Base-by-base conservation (phyloP, 495 filamentous ascomycete genomes). In the Polyplosphaeria fusca region DNA sequence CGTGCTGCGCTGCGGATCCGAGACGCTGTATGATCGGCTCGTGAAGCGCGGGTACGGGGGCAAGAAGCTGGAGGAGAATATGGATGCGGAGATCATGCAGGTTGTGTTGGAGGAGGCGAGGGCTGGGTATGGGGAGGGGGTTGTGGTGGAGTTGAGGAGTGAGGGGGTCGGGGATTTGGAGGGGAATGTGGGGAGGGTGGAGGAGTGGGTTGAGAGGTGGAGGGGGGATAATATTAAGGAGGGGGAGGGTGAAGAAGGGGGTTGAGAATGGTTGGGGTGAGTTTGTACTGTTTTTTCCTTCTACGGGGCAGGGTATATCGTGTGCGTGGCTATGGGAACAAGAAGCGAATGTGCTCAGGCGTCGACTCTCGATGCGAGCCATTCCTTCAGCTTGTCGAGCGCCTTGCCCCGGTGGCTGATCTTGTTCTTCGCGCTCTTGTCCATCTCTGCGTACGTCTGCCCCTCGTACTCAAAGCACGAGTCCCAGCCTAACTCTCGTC, bases 81-180 rank as follows among this genome's bases (percentile, higher is more conserved):
- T 99, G 32, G 94, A 97, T 73, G 84, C 88, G 25, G 94, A 99
- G 76, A 99, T 99, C 67, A 96, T 97, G 83, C 86, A 95, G 62
- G 86, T 96, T 49, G 75, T 99, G 25, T 71, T 94, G 5, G 86
- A 96, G 54, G 94, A 99, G 73, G 94, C 93, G 25, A 78, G 82
- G 42, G 90, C 94, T 49, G 79, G 86, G 42, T 99, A 90, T 65
- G 86, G 91, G 54, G 83, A 86, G 73, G 86, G 93, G 68, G 86
- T 92, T 54, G 84, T 97, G 26, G 88, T 99, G 4, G 92, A 96
- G 70, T 74, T 99, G 68, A 81, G 75, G 70, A 96, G 94, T 69
- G 84, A 94, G 62, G 77, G 78, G 42, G 76, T 82, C 13, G 86
- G 87, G 13, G 89, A 97, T 67, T 82, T 97, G 67, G 91, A 97